Evolutionary conservation across 169 alveolate genomes (phyloP).

Genomic region (Eimeria necatrix): DNA sequence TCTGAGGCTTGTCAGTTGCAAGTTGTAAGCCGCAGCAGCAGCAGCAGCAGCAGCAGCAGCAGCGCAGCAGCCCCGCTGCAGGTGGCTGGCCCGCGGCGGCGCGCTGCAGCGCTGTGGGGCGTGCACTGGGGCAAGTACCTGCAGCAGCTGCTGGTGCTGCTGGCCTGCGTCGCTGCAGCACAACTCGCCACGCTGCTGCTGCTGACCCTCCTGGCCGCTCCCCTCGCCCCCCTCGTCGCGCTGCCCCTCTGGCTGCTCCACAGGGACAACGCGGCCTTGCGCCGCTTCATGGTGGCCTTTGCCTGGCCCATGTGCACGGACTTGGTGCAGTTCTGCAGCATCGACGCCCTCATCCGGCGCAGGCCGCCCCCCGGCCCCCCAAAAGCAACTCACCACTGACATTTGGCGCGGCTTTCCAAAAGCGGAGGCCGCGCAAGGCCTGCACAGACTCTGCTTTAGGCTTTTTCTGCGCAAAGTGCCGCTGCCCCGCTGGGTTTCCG

Average conservation of each 20-base stretch:
- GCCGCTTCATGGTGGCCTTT: constrained; percentile 12
- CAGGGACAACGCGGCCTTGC: constrained; percentile 2
- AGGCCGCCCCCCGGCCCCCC: too few relatives aligned
- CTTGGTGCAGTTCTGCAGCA: constrained; percentile 29
- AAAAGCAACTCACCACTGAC: too few relatives aligned
- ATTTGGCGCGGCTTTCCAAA: too few relatives aligned
- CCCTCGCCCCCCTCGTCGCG: constrained; percentile 7
- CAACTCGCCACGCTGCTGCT: neutral
- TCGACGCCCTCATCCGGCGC: constrained; percentile 9
- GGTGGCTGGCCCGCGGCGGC: neutral
- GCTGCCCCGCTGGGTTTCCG: too few relatives aligned
- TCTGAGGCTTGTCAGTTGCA: neutral
- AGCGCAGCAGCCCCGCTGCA: neutral
- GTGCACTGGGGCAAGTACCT: neutral
- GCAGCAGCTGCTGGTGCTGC: constrained; percentile 34
- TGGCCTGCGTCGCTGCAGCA: constrained; percentile 40
- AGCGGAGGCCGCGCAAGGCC: too few relatives aligned
- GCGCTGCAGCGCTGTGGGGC: neutral
- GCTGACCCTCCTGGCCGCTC: constrained; percentile 38
- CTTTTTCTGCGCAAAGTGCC: too few relatives aligned
- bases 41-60: neutral
- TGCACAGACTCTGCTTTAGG: too few relatives aligned
- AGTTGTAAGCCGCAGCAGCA: neutral
- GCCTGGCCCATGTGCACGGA: constrained; percentile 54
- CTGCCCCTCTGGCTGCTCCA: constrained; percentile 31